Base-by-base conservation (phyloP, 306 rosid species). In the Carpinus fangiana region DNA sequence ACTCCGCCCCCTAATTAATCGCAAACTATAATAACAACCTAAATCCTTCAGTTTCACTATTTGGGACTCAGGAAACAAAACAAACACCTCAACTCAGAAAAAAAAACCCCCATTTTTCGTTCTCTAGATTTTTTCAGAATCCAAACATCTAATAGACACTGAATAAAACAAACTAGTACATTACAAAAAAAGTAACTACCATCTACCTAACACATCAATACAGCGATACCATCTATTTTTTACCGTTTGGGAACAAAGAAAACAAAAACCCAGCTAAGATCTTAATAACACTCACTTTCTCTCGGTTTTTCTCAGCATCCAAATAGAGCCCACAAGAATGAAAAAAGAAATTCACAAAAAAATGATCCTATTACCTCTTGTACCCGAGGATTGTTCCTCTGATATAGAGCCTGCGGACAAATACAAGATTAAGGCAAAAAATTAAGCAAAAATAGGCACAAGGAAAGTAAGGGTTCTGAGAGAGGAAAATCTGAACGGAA, bases 331-430 rank as follows among this genome's bases (percentile, higher is more conserved):
- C 17, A 10, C 18, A 34, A 20, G 26, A 28, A 46, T 1, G 5
- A 66, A 47, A 20, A 12, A 13, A 43, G 50, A 50, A 36, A 26
- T 21, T 11, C 14, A 17, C 7, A 1, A 11, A 11, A 45, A 54
- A 57, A 18, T 77, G 9, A 4, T 10, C 55, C 4, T 1, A 47
- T 79, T 88, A 94, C 98, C 98, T 92, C 83, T 94, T 94, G 92
- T 89, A 94, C 64, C 98, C 98, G 67, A 92, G 94, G 77, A 94
- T 83, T 18, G 97, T 89, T 55, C 96, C 98, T 80, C 97, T 88
- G 41, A 86, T 85, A 79, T 94, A 94, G 76, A 94, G 98, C 67
- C 97, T 92, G 81, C n/a, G 13, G 31, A 50, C 14, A 4, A 78
- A 60, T 23, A 38, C 14, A 6, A 48, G 53, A 46, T 72, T 11